phyloP scores from a whole-genome alignment of 768 basidiomycete species.

The Suillus occidentalis region DNA sequence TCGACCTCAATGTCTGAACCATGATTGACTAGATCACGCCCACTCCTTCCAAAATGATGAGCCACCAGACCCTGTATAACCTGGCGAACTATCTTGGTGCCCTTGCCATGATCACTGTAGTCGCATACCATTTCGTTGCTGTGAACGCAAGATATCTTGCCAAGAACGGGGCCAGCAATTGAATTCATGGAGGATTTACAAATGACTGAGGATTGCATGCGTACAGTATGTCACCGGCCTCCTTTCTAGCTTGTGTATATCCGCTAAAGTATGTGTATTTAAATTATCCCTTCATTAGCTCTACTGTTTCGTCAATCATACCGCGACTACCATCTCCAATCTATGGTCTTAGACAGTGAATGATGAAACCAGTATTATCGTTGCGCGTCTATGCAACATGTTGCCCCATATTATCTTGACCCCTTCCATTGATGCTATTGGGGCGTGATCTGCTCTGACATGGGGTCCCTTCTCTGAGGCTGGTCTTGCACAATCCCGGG shows the following conservation, averaged over 20 bases:
- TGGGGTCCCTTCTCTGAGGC: conserved; percentile 12
- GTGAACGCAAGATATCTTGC: conserved; percentile 66
- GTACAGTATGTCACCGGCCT: background rate
- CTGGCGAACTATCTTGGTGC: conserved; percentile 83
- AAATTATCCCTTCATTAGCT: background rate
- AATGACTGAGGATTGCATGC: background rate
- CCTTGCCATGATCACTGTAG: conserved; percentile 83
- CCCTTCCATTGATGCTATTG: background rate
- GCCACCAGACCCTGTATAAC: conserved; percentile 74
- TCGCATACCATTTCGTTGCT: conserved; percentile 87
- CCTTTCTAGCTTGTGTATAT: background rate
- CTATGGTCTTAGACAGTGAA: background rate
- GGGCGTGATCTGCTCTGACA: conserved; percentile 1
- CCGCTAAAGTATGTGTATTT: background rate
- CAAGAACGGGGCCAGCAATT: conserved; percentile 21
- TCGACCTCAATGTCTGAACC: background rate
- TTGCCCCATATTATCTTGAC: background rate
- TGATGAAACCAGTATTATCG: background rate
- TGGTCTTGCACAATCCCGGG: conserved; percentile 19
- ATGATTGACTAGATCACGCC: conserved; percentile 1
- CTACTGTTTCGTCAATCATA: background rate
- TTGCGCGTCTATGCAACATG: background rate
- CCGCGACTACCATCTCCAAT: background rate
- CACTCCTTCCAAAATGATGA: conserved; percentile 58
- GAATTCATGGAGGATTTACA: background rate